Base-by-base conservation (phyloP, 495 filamentous ascomycete species). In the Tuber brumale region DNA sequence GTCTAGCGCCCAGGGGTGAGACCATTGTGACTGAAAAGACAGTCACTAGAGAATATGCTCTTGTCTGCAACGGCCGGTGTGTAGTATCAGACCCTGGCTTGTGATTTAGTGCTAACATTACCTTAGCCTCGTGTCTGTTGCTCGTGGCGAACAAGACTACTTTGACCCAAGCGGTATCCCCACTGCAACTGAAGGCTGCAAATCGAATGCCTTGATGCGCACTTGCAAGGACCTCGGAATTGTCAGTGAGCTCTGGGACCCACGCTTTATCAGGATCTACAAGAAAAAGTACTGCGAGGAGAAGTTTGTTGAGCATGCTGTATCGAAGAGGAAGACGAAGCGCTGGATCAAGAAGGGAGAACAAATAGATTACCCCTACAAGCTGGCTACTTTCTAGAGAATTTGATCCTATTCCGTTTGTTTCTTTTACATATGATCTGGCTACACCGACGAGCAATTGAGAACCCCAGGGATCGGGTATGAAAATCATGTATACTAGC, bases 151-250 rank as follows among this genome's bases (percentile, higher is more conserved):
- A 84, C 94, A 97, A 85, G 90, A 93, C 76, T 99, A 97, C 85
- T 99, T 98, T 85, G 90, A 89, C 73, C 90, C 93, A 19, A 93
- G 97, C 74, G 93, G 92, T 70, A 95, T 99, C 76, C 93, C 95
- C n/a, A 98, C 94, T 2, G 95, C 96, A 0, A 94, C 94, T 44
- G 95, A 99, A 84, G 95, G 95, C 31, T 97, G 94, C 86, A 96
- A 97, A 84, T 97, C 94, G 27, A 99, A 98, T 84, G 95, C 95
- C 31, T 87, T 99, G 74, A 93, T 97, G 87, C 92, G 95, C 39
- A 97, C 94, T 86, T 98, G 96, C 86, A 99, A 99, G 85, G 95
- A 99, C 84, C 88, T 99, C 37, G 95, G 95, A 19, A 91, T 99
- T 74, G 96, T 94, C 4, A 94, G 91, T 79, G 95, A 99, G 84